A percentile compares a stretch with the other conserved stretches of the same genome.
Evolutionary conservation across 2,329 filamentous ascomycete genomes (phyloP).

Genomic region (Cytospora schulzeri): DNA sequence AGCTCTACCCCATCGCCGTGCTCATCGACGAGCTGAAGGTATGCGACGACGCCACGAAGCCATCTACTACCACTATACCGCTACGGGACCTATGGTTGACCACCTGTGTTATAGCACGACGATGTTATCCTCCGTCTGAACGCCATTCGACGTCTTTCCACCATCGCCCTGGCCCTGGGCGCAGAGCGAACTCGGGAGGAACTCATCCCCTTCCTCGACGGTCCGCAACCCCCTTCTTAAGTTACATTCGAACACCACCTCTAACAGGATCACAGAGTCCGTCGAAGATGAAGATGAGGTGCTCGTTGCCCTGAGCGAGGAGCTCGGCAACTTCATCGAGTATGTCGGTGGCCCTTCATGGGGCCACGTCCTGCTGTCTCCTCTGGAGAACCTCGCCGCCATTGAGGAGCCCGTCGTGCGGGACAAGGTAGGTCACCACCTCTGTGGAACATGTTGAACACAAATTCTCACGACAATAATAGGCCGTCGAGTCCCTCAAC

Average conservation of each 20-base stretch:
- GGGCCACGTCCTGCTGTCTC: slow-evolving; percentile 94
- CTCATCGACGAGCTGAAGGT: slow-evolving; percentile 99
- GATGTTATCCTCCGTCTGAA: slow-evolving; percentile 97
- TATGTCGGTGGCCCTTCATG: slow-evolving; percentile 94
- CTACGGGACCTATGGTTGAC: neutral
- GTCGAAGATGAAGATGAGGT: slow-evolving; percentile 99
- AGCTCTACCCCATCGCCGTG: slow-evolving; percentile 99
- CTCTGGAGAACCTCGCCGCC: slow-evolving; percentile 94
- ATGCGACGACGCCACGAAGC: slow-evolving; percentile 36
- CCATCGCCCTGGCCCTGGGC: slow-evolving; percentile 93
- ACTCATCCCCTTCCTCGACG: slow-evolving; percentile 97
- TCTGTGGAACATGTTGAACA: slow-evolving; percentile 13
- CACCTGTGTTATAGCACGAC: slow-evolving; percentile 70
- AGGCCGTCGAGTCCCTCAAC: slow-evolving; percentile 99
- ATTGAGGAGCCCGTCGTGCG: slow-evolving; percentile 98
- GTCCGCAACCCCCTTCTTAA: slow-evolving; percentile 57
- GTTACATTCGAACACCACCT: slow-evolving; percentile 23
- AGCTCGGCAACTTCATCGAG: slow-evolving; percentile 94
- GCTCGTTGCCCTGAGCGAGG: slow-evolving; percentile 92
- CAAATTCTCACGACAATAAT: slow-evolving; percentile 24
- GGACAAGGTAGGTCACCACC: slow-evolving; percentile 74
- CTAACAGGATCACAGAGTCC: slow-evolving; percentile 67
- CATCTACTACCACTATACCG: slow-evolving; percentile 4
- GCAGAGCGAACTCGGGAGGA: slow-evolving; percentile 97
- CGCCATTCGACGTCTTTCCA: slow-evolving; percentile 96